Evolutionary conservation across 2,329 filamentous ascomycete genomes (phyloP), one percentile per base, ranked within the genome.

Genomic region (Neofusicoccum parvum): DNA sequence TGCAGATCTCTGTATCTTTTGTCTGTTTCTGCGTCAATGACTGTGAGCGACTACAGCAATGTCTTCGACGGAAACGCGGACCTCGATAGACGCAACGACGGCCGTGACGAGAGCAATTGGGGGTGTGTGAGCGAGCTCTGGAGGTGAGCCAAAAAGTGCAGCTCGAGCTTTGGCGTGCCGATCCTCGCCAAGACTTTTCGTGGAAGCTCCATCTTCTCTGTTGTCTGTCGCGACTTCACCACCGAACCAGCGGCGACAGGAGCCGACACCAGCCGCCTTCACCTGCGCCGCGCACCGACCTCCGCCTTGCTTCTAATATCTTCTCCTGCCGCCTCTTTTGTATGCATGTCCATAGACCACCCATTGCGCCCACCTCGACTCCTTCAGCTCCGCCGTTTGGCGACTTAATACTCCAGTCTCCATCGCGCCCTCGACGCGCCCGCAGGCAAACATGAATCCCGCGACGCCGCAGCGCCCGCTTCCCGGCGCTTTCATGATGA

Each of bases 401-500:
- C 49, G 62, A 53, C 50, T 39, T 56, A 56, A 64, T 56, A 64
- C 39, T 27, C 34, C 50, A 56, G 34, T 50, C 51, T 48, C 34
- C 50, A 64, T 43, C 50, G 51, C 53, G 51, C 46, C n/a, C 53
- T 65, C 45, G 46, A 65, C 63, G 63, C 63, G 53, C 43, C 34
- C 43, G 53, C 34, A 48, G 7, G 37, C 53, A 49, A 51, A 41
- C 20, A 49, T 51, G 48, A 54, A 51, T 9, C 80, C 80, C 68
- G 69, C 71, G 64, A 92, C 91, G 65, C 91, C 91, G 45, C 84
- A 89, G 80, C 88, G 90, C 72, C 87, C 87, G 67, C 82, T 92
- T 54, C 91, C 91, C 50, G 91, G 91, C 80, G 88, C 89, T 72
- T 94, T 89, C 74, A 80, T 92, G 73, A 87, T 90, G 72, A 94